These are phyloP conservation scores for Malassezia sympodialis DNA, from an alignment of 1,284 basidiomycete genomes.

Conservation along the genomic window DNA sequence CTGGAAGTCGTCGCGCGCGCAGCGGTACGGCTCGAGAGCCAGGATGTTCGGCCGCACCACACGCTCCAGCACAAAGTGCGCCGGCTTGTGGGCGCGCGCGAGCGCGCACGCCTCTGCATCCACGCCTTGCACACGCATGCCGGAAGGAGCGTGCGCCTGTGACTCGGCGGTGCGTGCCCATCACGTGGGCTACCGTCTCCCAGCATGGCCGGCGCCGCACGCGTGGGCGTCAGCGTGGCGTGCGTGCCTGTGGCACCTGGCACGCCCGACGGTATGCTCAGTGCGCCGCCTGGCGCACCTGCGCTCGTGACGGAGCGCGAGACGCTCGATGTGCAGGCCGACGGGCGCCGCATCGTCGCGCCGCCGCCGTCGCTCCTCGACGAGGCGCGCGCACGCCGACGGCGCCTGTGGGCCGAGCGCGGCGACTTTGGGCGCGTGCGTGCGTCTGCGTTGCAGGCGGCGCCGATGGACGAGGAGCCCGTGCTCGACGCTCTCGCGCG, in stretches of 20 bases:
- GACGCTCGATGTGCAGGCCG: constrained; percentile 13
- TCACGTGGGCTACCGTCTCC: background rate
- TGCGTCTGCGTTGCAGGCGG: constrained; percentile 1
- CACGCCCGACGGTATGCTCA: background rate
- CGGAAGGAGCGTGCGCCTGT: background rate
- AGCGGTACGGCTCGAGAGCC: constrained; percentile 80
- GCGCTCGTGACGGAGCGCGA: constrained; percentile 7
- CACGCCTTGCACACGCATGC: constrained; percentile 12
- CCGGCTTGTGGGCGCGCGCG: constrained; percentile 34
- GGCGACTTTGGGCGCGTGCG: constrained; percentile 31
- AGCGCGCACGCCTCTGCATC: constrained; percentile 10
- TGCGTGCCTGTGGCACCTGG: background rate
- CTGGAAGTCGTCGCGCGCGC: constrained; percentile 90
- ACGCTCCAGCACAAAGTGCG: constrained; percentile 44
- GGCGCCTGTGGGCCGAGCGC: constrained; percentile 32
- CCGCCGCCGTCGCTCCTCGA: background rate
- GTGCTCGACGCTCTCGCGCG: background rate
- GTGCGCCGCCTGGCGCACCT: background rate
- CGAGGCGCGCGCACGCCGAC: constrained; percentile 13
- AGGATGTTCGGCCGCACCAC: constrained; percentile 87
- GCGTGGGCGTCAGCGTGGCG: constrained; percentile 1
- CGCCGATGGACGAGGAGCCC: background rate
- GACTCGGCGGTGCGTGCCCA: background rate
- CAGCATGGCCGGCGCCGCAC: background rate
- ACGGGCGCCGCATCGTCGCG: constrained; percentile 2